A percentile compares a stretch with the other conserved stretches of the same genome.
phyloP scores from a whole-genome alignment of 371 early-diverging fungal genomes.

The Capillidium heterosporum region DNA sequence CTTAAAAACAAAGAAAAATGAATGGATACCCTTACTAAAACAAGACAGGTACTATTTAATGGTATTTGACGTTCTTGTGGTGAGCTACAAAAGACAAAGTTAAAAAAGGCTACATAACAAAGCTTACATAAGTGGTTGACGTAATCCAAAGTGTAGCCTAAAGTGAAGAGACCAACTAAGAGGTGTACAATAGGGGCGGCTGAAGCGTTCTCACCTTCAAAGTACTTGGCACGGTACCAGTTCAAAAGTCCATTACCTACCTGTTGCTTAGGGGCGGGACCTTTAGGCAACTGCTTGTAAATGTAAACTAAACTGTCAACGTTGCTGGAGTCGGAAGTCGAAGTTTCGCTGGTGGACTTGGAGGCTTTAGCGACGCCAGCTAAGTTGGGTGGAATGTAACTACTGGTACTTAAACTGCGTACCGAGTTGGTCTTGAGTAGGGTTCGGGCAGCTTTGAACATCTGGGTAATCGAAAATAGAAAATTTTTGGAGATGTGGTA shows the following conservation, averaged over 20 bases:
- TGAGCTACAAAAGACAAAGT: neutral
- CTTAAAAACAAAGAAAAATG: no score
- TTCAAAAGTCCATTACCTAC: neutral
- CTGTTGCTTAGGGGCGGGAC: neutral
- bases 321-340: slow-evolving; percentile 7
- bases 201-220: slow-evolving; percentile 31
- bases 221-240: slow-evolving; percentile 28
- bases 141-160: slow-evolving; percentile 26
- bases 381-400: slow-evolving; percentile 29
- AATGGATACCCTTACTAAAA: no score
- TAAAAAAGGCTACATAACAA: neutral
- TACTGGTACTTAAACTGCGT: slow-evolving; percentile 30
- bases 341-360: slow-evolving; percentile 15
- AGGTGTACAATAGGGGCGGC: slow-evolving; percentile 28
- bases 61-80: slow-evolving; percentile 3
- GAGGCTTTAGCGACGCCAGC: slow-evolving; percentile 20
- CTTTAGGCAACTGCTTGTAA: slow-evolving; percentile 12
- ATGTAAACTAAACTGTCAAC: slow-evolving; percentile 22
- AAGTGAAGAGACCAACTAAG: slow-evolving; percentile 20
- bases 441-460: no score
- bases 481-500: no score
- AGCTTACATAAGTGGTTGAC: slow-evolving; percentile 31
- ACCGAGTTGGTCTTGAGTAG: no score
- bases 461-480: no score
- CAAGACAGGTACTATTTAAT: neutral